phyloP scores from a whole-genome alignment of 768 basidiomycete species.

The Mrakia gelida region DNA sequence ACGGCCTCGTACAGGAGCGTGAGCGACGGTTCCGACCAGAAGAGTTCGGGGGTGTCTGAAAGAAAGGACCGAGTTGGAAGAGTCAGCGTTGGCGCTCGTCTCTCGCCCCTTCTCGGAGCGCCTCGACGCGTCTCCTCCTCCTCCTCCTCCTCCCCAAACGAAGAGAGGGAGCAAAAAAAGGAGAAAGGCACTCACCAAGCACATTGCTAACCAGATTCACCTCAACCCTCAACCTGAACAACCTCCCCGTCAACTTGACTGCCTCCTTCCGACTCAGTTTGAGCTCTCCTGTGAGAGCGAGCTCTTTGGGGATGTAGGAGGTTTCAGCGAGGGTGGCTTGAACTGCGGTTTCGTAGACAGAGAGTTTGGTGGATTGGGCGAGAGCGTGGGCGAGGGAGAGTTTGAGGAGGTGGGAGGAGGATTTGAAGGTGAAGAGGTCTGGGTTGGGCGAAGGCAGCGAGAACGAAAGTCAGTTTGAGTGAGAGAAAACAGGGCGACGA shows the following conservation, averaged over 20 bases:
- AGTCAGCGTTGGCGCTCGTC: too few species aligned
- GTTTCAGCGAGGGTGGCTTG: conserved; percentile 72
- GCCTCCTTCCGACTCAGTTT: conserved; percentile 74
- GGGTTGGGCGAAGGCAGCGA: too few species aligned
- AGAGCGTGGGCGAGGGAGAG: conserved; percentile 91
- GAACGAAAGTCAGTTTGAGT: neutral
- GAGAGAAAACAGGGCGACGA: too few species aligned
- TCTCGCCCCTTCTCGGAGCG: too few species aligned
- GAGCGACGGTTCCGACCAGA: conserved; percentile 90
- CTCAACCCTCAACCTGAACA: conserved; percentile 83
- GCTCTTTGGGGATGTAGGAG: conserved; percentile 74
- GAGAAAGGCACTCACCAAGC: conserved; percentile 47
- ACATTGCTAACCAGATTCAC: conserved; percentile 90
- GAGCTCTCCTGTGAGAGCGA: conserved; percentile 71
- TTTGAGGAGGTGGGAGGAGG: conserved; percentile 71
- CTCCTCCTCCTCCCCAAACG: too few species aligned
- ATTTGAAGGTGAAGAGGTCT: conserved; percentile 60
- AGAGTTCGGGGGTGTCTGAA: conserved; percentile 79
- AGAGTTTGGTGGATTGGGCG: conserved; percentile 88
- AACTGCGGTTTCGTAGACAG: conserved; percentile 75
- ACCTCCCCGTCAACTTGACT: conserved; percentile 72
- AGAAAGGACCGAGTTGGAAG: neutral
- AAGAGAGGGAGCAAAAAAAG: neutral
- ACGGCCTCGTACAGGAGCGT: conserved; percentile 87
- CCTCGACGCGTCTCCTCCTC: too few species aligned